Base-by-base conservation (phyloP, 768 basidiomycete species). In the Polyporus arcularius region DNA sequence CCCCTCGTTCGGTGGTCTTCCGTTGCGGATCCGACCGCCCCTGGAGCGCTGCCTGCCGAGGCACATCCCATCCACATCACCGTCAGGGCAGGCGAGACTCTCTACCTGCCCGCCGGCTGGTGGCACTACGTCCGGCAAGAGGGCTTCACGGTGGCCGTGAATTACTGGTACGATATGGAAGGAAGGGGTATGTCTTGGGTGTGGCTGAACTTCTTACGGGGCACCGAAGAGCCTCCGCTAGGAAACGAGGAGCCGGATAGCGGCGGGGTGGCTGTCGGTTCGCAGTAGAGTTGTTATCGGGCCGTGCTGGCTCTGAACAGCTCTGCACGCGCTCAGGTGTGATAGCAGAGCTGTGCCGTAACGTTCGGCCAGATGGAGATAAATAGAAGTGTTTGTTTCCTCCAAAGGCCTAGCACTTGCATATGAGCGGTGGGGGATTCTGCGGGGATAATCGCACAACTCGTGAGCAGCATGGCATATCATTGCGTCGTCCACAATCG, bases 51-150 rank as follows among this genome's bases (percentile, higher is more conserved):
- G 45, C 80, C 85, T 5, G 65, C 74, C 1, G 80, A 80, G 28
- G 81, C 88, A 0, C 81, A 83, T 51, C 88, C 94, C 1, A 81
- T 95, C 38, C 75, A 79, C 12, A 80, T 96, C 28, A 84, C 83
- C 1, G 70, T 97, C 7, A 62, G 75, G 4, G 82, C 84, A 6
- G 94, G 95, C 4, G 89, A 96, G 65, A 86, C 89, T 0, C 74
- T 97, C 18, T 96, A 94, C 73, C 83, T 97, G 18, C 96, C 96
- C n/a, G 83, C 89, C 4, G 88, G 92, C 0, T 97, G 96, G 96
- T 96, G 90, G 89, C 95, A 96, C 71, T 83, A 92, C 68, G 93
- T 96, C 39, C 80, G 85, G 42, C 95, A 97, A 70, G 76, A 82
- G 4, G 82, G 79, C 4, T 76, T 79, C 60, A 76, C 79, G 26